phyloP scores from a whole-genome alignment of 345 rosid genomes.

The Euphorbia peplus region DNA sequence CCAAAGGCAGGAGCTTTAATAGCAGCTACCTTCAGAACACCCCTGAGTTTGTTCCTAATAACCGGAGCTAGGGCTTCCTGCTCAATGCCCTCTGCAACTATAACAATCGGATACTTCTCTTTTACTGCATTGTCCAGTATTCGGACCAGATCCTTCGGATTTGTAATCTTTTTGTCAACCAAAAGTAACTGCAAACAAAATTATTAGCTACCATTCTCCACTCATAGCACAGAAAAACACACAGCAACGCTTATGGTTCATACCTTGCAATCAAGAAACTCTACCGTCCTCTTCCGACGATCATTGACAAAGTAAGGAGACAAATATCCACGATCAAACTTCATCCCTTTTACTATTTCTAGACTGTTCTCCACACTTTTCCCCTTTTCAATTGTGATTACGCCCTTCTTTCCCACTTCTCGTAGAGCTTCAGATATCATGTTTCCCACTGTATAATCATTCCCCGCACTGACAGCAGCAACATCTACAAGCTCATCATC shows the following conservation, averaged over 20 bases:
- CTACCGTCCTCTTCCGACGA: conserved; percentile 56
- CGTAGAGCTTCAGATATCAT: conserved; percentile 67
- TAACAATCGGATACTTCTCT: conserved; percentile 74
- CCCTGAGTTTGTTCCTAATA: conserved; percentile 79
- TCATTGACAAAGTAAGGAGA: conserved; percentile 82
- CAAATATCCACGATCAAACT: conserved; percentile 79
- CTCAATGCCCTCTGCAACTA: conserved; percentile 77
- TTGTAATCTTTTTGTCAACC: conserved; percentile 78
- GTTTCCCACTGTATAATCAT: conserved; percentile 67
- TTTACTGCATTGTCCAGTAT: conserved; percentile 83
- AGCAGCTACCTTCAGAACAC: conserved; percentile 76
- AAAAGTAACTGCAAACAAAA: conserved; percentile 67
- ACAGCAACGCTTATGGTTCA: conserved; percentile 11
- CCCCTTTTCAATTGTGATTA: conserved; percentile 74
- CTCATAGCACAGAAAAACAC: conserved; percentile 29
- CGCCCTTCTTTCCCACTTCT: conserved; percentile 68
- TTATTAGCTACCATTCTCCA: conserved; percentile 25
- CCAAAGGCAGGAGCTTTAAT: conserved; percentile 89
- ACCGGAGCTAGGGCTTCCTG: conserved; percentile 78
- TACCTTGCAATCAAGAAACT: conserved; percentile 84
- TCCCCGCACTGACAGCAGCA: conserved; percentile 89
- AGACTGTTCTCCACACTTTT: conserved; percentile 50
- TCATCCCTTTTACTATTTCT: conserved; percentile 85
- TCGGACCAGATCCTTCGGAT: conserved; percentile 77
- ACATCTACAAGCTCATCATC: conserved; percentile 80